Evolutionary conservation across 1,139 yeast genomes (phyloP), one percentile per base, ranked within the genome.

Genomic region (Pichia kudriavzevii): DNA sequence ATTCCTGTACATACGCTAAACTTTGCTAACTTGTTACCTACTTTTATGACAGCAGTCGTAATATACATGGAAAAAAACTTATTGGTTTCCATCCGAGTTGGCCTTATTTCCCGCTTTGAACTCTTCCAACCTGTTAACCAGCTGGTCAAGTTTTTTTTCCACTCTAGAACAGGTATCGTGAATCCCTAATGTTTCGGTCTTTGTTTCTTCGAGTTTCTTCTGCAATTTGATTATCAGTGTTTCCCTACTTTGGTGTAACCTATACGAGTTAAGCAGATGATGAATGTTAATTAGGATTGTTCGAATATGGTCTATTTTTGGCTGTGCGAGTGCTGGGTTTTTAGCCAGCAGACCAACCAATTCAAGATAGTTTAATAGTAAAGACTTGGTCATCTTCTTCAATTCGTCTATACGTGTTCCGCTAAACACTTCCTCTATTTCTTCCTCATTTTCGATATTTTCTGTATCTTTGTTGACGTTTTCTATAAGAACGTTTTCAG

Each of bases 221-320:
- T 64, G 66, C 41, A 72, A 57, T 35, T 67, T 58, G 64, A 72
- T 61, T 22, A 73, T 73, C 47, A 73, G 56, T 40, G 72, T 68
- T 44, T 73, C 79, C 39, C 79, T 54, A n/a, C 75, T 69, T 47
- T 73, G 79, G 49, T 73, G 79, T 4, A 76, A 69, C 43, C 79
- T 58, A 48, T 73, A 73, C 7, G 75, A 68, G 50, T 73, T 73
- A 34, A 73, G 54, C 23, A 73, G 58, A 52, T 73, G 79, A 48
- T 72, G 75, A 32, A 73, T 63, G 48, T 73, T 73, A 41, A 73
- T 70, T 37, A 73, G 54, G 10, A 73, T 61, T 17, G 67, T 56
- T 41, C 72, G 64, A 27, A 72, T 61, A 36, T 72, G 70, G 42
- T 70, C 72, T 23, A 72, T 61, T 44, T 72, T 73, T 13, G 52